Evolutionary conservation across 2,329 filamentous ascomycete species (phyloP), one percentile per base, ranked within the genome.

Genomic region (Trichoderma sp.): DNA sequence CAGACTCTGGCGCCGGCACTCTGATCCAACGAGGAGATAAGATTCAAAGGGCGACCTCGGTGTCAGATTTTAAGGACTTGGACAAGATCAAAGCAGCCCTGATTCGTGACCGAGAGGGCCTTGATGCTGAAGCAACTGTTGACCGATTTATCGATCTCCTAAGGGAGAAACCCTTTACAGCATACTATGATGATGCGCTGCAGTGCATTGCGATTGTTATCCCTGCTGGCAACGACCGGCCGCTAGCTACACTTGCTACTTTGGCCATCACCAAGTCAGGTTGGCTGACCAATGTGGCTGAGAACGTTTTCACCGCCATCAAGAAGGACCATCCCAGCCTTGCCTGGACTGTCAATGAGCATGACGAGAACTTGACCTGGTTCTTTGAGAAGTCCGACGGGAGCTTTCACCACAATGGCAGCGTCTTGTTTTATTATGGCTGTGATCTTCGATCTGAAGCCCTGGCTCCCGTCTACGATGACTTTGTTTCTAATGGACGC

Each of bases 341-440:
- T 75, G 92, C 94, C 74, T 99, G 95, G 95, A 97, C 94, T n/a
- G 95, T 98, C 73, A 95, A 93, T 84, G 92, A 95, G 78, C 92
- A 97, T 76, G 95, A 98, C 77, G 95, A 98, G 87, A 98, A 98
- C 81, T 86, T 98, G 77, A 95, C 94, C 12, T 98, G 95, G 96
- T 98, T 98, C 86, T 97, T 97, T 76, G 95, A 97, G 82, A 97
- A 97, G 87, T 92, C 95, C 11, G 94, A 98, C 76, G 95, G 96
- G 71, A 97, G 93, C 82, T 88, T 98, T 77, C 93, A 92, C 74
- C 90, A 91, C 70, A 90, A 93, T 76, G 94, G 94, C 72, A 93
- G 95, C 78, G 93, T 98, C 50, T 91, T 98, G 78, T 98, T 98
- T 86, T 98, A 95, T 93, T 97, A 97, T 81, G 95, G 95, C 67